A percentile compares a stretch with the other conserved stretches of the same genome.
Conservation (phyloP, 2,329 filamentous ascomycete species). For the Pseudophaeomoniella oleicola region DNA sequence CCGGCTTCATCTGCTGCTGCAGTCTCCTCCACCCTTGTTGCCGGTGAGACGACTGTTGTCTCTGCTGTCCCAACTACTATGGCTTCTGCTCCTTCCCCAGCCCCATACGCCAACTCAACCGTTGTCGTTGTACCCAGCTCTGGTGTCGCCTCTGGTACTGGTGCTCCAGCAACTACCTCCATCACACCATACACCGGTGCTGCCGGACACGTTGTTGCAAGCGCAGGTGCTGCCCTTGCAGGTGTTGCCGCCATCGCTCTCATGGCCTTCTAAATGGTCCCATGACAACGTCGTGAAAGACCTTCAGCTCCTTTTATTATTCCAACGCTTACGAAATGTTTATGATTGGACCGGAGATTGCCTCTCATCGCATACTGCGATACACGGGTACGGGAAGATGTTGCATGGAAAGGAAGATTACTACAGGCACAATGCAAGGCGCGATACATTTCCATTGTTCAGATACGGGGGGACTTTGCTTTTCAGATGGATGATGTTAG, state of each 20-base stretch:
- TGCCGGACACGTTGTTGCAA: slow-evolving; percentile 10
- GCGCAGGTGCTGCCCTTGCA: slow-evolving; percentile 11
- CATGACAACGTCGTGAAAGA: no score
- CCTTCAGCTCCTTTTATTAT: no score
- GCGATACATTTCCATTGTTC: no score
- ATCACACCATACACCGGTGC: slow-evolving; percentile 11
- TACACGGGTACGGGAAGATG: no score
- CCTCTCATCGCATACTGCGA: no score
- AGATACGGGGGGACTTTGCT: no score
- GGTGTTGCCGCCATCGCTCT: slow-evolving; percentile 13
- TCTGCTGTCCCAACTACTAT: slow-evolving; percentile 1
- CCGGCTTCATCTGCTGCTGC: slow-evolving; percentile 3
- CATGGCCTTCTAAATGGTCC: slow-evolving; percentile 12
- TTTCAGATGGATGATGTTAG: no score
- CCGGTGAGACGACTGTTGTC: slow-evolving; percentile 3
- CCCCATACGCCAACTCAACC: not conserved
- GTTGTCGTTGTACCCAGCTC: not conserved
- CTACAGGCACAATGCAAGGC: no score
- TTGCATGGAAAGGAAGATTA: no score
- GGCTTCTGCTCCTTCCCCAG: not conserved
- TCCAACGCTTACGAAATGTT: no score
- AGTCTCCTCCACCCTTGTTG: slow-evolving; percentile 3
- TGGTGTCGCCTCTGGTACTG: slow-evolving; percentile 1
- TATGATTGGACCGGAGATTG: no score
- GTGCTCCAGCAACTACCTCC: not conserved